Evolutionary conservation across 805 yeast species (phyloP).

Genomic region (Debaryomyces hansenii): DNA sequence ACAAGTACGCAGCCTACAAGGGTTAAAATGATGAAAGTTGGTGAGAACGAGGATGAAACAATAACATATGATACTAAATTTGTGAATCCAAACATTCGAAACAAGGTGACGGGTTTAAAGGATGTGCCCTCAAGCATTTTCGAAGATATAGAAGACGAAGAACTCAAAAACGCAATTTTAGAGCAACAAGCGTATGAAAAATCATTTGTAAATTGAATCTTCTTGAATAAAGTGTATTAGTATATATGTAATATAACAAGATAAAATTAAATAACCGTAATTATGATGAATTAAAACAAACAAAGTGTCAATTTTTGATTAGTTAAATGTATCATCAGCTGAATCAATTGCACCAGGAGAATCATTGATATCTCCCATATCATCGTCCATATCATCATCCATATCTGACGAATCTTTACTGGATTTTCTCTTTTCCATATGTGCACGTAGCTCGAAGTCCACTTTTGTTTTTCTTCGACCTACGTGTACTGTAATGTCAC

Average conservation of each 20-base stretch:
- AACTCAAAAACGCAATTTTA: conserved; percentile 57
- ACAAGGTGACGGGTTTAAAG: conserved; percentile 62
- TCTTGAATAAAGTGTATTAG: not conserved
- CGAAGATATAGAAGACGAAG: conserved; percentile 53
- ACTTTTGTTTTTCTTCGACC: conserved; percentile 47
- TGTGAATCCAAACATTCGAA: conserved; percentile 46
- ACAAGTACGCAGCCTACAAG: conserved; percentile 68
- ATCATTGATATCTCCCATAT: conserved; percentile 5
- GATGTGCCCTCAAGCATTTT: conserved; percentile 60
- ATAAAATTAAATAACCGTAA: not conserved
- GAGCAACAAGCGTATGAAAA: conserved; percentile 58
- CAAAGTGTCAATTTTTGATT: not conserved
- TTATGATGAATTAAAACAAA: not conserved
- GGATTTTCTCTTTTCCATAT: conserved; percentile 37
- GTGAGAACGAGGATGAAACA: conserved; percentile 25
- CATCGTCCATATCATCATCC: conserved; percentile 6
- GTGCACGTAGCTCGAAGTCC: conserved; percentile 45
- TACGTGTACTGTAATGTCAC: conserved; percentile 47
- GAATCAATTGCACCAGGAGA: conserved; percentile 9
- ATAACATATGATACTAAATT: conserved; percentile 48
- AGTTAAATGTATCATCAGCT: not conserved
- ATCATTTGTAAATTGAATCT: conserved; percentile 4
- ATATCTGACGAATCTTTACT: conserved; percentile 12
- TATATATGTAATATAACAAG: not conserved
- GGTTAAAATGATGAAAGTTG: conserved; percentile 28